Conservation (phyloP, 2,329 filamentous ascomycete species). For the Bipolaris zeicola region DNA sequence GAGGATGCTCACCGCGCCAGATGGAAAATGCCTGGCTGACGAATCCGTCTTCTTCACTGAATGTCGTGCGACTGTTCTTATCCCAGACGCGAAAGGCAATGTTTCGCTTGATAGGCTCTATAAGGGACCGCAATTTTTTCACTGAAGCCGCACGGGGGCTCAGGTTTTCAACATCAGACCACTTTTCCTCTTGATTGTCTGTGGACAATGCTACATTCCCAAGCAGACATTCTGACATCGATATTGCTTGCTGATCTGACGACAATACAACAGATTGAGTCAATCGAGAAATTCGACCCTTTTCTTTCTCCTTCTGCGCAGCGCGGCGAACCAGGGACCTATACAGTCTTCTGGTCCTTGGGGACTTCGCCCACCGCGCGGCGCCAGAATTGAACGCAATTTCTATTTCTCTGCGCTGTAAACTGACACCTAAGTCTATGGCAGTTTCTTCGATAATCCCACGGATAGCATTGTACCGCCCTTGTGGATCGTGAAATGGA, state of each 20-base stretch:
- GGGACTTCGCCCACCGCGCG: slow-evolving; percentile 10
- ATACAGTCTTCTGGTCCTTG: neutral
- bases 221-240: neutral
- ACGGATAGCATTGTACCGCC: slow-evolving; percentile 7
- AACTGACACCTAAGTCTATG: neutral
- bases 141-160: neutral
- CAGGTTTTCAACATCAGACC: neutral
- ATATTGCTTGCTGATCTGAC: neutral
- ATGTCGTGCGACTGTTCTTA: neutral
- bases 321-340: neutral
- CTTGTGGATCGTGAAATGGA: slow-evolving; percentile 17
- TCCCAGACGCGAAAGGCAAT: slow-evolving; percentile 18
- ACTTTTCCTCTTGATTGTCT: neutral
- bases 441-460: slow-evolving; percentile 11
- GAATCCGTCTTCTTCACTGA: slow-evolving; percentile 11
- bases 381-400: neutral
- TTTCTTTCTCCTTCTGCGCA: neutral
- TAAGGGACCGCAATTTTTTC: neutral
- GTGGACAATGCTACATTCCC: neutral
- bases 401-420: slow-evolving; percentile 3
- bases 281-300: neutral
- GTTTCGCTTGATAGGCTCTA: neutral
- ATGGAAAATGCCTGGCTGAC: slow-evolving; percentile 3
- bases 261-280: neutral
- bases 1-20: slow-evolving; percentile 3